Evolutionary conservation across 345 rosid species (phyloP).

Genomic region (Ceriops zippeliana): DNA sequence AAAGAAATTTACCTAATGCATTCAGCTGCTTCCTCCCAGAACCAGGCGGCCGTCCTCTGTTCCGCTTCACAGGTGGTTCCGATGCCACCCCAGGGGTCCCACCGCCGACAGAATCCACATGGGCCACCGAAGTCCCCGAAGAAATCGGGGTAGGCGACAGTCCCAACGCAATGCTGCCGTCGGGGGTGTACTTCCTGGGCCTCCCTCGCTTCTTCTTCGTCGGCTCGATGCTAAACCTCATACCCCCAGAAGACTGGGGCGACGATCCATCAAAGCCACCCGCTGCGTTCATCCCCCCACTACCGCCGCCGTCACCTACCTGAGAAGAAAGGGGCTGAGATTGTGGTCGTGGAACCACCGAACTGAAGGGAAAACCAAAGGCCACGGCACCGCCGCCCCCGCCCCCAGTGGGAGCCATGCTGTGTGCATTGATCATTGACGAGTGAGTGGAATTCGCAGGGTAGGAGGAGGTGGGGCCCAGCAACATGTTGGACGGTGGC

Average conservation of each 20-base stretch:
- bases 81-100: constrained; percentile 37
- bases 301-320: neutral
- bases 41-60: constrained; percentile 92
- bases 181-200: constrained; percentile 82
- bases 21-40: constrained; percentile 88
- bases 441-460: constrained; percentile 2
- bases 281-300: constrained; percentile 4
- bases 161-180: constrained; percentile 78
- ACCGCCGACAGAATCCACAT: constrained; percentile 36
- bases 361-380: constrained; percentile 21
- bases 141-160: constrained; percentile 56
- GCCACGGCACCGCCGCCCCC: neutral
- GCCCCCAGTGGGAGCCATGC: neutral
- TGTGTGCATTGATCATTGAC: constrained; percentile 17
- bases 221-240: constrained; percentile 50
- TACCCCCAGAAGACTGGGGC: constrained; percentile 36
- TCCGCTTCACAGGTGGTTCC: constrained; percentile 55
- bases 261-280: constrained; percentile 57
- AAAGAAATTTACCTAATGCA: constrained; percentile 56
- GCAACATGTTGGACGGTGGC: constrained; percentile 19
- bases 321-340: constrained; percentile 10
- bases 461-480: constrained; percentile 12
- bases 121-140: constrained; percentile 43
- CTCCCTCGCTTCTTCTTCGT: constrained; percentile 84
- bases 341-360: constrained; percentile 23